Percentiles rank a stretch among this genome's conserved stretches.
These are phyloP conservation scores for Ustilago shanxiensis DNA, from an alignment of 1,284 basidiomycete genomes.

Conservation along the genomic window DNA sequence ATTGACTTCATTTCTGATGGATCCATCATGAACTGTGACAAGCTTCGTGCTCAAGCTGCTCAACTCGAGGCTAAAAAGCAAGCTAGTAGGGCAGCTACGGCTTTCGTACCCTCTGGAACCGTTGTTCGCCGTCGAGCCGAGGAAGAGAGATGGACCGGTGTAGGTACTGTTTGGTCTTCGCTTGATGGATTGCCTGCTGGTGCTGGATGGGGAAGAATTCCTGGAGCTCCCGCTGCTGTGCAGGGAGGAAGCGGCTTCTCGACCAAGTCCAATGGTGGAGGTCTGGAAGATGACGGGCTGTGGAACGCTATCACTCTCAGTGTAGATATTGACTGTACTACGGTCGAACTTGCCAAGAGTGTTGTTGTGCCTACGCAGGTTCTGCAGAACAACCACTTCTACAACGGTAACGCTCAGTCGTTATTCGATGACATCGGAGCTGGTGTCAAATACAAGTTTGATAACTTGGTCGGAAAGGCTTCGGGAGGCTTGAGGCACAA, in stretches of 20 bases:
- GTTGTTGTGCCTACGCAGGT: constrained; percentile 57
- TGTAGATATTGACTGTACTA: constrained; percentile 51
- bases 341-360: constrained; percentile 41
- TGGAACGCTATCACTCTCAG: constrained; percentile 59
- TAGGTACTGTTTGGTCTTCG: constrained; percentile 58
- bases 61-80: constrained; percentile 28
- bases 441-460: constrained; percentile 57
- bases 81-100: constrained; percentile 23
- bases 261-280: constrained; percentile 11
- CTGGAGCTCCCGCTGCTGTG: constrained; percentile 18
- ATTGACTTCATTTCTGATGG: constrained; percentile 55
- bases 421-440: constrained; percentile 54
- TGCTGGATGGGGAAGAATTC: constrained; percentile 38
- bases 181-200: constrained; percentile 56
- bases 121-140: constrained; percentile 31
- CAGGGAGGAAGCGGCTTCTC: constrained; percentile 24
- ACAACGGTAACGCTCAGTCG: constrained; percentile 49
- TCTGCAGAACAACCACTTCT: constrained; percentile 54
- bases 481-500: constrained; percentile 20
- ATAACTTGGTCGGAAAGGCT: constrained; percentile 25
- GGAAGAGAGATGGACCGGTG: constrained; percentile 48
- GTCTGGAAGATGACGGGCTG: constrained; percentile 57
- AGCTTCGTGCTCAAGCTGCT: constrained; percentile 25
- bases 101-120: constrained; percentile 36
- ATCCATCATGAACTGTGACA: constrained; percentile 60